These are phyloP conservation scores for Murraya koenigii DNA, from an alignment of 345 rosid genomes.

Conservation along the genomic window DNA sequence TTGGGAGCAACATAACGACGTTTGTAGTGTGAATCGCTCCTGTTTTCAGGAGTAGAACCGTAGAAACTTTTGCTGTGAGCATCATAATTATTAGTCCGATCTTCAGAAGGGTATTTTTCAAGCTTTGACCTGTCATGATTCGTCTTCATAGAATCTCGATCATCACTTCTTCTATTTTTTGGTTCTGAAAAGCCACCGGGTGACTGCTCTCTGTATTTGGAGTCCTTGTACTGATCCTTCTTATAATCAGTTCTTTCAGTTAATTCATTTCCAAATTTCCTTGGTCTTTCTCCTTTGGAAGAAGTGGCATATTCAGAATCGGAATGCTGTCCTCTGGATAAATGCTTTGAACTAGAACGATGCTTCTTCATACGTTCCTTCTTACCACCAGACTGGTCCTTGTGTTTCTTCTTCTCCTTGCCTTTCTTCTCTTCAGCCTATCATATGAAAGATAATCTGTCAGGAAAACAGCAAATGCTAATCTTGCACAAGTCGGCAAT, in stretches of 20 bases:
- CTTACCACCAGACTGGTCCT: slow-evolving; percentile 38
- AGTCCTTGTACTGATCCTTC: slow-evolving; percentile 23
- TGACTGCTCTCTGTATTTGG: slow-evolving; percentile 32
- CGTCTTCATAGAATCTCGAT: slow-evolving; percentile 28
- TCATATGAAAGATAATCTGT: slow-evolving; percentile 18
- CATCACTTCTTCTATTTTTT: slow-evolving; percentile 27
- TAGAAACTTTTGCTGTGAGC: slow-evolving; percentile 21
- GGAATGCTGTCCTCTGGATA: slow-evolving; percentile 28
- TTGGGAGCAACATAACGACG: slow-evolving; percentile 44
- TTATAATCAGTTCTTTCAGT: slow-evolving; percentile 32
- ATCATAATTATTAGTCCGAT: slow-evolving; percentile 14
- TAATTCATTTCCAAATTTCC: slow-evolving; percentile 36
- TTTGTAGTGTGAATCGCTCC: slow-evolving; percentile 35
- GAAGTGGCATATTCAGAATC: slow-evolving; percentile 33
- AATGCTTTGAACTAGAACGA: slow-evolving; percentile 39
- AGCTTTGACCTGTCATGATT: slow-evolving; percentile 35
- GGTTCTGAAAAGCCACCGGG: slow-evolving; percentile 21
- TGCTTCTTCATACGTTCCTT: slow-evolving; percentile 37
- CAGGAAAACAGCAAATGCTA: background rate
- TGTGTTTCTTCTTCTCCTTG: slow-evolving; percentile 41
- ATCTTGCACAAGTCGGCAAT: background rate
- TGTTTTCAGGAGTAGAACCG: slow-evolving; percentile 14
- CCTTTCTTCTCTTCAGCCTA: slow-evolving; percentile 50
- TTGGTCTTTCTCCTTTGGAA: slow-evolving; percentile 25
- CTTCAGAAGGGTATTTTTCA: slow-evolving; percentile 30